Conservation (phyloP, 2,329 filamentous ascomycete genomes). For the Coniochaeta sp. region DNA sequence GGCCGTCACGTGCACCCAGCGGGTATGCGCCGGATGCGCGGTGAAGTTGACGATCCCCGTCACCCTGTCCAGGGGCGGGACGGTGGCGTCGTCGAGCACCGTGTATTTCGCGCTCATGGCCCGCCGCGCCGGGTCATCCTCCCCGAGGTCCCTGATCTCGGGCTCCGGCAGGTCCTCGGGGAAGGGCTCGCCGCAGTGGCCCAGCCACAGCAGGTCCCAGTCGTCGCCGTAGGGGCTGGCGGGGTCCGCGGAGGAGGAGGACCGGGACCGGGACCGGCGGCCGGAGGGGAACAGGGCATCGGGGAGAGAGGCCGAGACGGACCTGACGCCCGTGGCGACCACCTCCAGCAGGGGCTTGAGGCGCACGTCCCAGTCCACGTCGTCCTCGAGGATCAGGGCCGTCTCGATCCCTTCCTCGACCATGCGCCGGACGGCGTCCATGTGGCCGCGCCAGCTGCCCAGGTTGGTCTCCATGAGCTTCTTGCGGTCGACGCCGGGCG, state of each 20-base stretch:
- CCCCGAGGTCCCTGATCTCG: neutral
- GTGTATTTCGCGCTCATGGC: slow-evolving; percentile 7
- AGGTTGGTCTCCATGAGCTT: slow-evolving; percentile 4
- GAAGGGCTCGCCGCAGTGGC: slow-evolving; percentile 9
- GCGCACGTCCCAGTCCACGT: slow-evolving; percentile 10
- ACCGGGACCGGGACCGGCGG: neutral
- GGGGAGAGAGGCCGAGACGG: neutral
- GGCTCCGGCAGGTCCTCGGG: slow-evolving; percentile 4
- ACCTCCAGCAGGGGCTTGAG: slow-evolving; percentile 6
- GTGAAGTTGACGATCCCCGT: slow-evolving; percentile 17
- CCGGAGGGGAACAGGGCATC: slow-evolving; percentile 1
- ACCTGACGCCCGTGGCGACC: slow-evolving; percentile 4
- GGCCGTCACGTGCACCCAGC: slow-evolving; percentile 25
- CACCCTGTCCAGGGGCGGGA: slow-evolving; percentile 15
- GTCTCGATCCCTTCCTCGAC: slow-evolving; percentile 6
- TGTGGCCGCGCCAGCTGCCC: slow-evolving; percentile 7
- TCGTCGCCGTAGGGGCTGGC: slow-evolving; percentile 7
- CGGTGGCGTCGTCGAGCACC: slow-evolving; percentile 16
- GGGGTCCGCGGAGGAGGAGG: neutral
- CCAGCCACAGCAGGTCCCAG: slow-evolving; percentile 8
- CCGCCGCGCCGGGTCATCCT: slow-evolving; percentile 6
- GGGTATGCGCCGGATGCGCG: slow-evolving; percentile 21
- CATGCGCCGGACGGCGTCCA: slow-evolving; percentile 6
- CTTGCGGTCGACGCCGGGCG: slow-evolving; percentile 1
- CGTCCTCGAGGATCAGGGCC: slow-evolving; percentile 9